Conservation (phyloP, 192 early-diverging fungal species). For the Polychytrium aggregatum region DNA sequence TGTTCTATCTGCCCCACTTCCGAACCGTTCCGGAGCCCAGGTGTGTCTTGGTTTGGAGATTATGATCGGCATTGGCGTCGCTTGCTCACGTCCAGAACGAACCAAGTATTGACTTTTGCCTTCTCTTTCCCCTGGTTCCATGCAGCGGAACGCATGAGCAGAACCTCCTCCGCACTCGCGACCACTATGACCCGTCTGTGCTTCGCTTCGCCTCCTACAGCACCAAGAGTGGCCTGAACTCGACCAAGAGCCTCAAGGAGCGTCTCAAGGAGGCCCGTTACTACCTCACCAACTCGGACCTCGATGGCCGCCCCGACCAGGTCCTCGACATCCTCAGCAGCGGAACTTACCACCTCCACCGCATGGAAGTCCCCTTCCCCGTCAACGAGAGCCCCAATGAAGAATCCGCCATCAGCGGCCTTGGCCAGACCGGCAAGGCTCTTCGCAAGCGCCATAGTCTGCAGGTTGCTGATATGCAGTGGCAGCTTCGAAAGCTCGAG, state of each 20-base stretch:
- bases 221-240: slow-evolving; percentile 1
- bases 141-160: too few relatives aligned
- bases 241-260: not conserved
- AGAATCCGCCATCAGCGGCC: too few relatives aligned
- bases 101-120: too few relatives aligned
- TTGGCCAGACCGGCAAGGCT: not conserved
- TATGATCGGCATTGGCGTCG: not conserved
- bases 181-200: slow-evolving; percentile 7
- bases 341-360: slow-evolving; percentile 9
- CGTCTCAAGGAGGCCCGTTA: slow-evolving; percentile 11
- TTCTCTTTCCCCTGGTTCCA: too few relatives aligned
- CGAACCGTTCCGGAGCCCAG: slow-evolving; percentile 6
- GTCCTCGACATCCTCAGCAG: slow-evolving; percentile 13
- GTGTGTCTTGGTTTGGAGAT: not conserved
- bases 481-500: slow-evolving; percentile 8
- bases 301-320: slow-evolving; percentile 6
- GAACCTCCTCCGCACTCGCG: slow-evolving; percentile 9
- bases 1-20: slow-evolving; percentile 19
- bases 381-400: not conserved
- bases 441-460: slow-evolving; percentile 8
- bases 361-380: slow-evolving; percentile 13
- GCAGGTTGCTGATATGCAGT: slow-evolving; percentile 19
- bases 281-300: slow-evolving; percentile 7
- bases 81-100: too few relatives aligned
- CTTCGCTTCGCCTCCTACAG: slow-evolving; percentile 15